These are phyloP conservation scores for Cordyceps pruinosa DNA, from an alignment of 2,329 filamentous ascomycete species.

Conservation along the genomic window DNA sequence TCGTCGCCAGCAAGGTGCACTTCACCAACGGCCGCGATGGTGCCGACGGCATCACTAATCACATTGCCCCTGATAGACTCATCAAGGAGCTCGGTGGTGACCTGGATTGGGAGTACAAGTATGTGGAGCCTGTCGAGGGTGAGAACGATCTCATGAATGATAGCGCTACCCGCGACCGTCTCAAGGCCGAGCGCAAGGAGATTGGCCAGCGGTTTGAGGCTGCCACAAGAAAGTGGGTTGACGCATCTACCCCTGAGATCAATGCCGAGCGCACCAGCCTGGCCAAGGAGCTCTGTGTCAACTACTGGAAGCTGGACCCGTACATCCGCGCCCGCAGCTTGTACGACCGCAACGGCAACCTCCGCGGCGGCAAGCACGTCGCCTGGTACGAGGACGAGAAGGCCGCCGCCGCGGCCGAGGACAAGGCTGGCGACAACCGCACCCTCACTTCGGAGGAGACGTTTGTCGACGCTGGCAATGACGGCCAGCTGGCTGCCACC, in stretches of 20 bases:
- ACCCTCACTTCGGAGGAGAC: slow-evolving; percentile 7
- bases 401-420: slow-evolving; percentile 1
- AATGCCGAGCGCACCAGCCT: slow-evolving; percentile 37
- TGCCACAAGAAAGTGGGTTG: slow-evolving; percentile 54
- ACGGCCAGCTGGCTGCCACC: background rate
- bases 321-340: slow-evolving; percentile 55
- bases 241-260: slow-evolving; percentile 24
- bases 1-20: slow-evolving; percentile 65
- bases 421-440: background rate
- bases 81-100: slow-evolving; percentile 57
- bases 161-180: slow-evolving; percentile 35
- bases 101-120: slow-evolving; percentile 66
- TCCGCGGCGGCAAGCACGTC: slow-evolving; percentile 22
- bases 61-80: slow-evolving; percentile 36
- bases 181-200: slow-evolving; percentile 44
- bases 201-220: slow-evolving; percentile 52
- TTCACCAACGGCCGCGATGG: slow-evolving; percentile 59
- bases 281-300: slow-evolving; percentile 44
- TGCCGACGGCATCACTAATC: slow-evolving; percentile 43
- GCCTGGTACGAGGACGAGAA: slow-evolving; percentile 12
- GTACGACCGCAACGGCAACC: slow-evolving; percentile 55
- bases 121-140: slow-evolving; percentile 49
- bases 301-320: slow-evolving; percentile 67
- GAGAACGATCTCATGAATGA: slow-evolving; percentile 52
- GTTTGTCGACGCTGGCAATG: slow-evolving; percentile 6